Conservation (phyloP, 139 green algal genomes). For the Spirogloea muscicola region DNA sequence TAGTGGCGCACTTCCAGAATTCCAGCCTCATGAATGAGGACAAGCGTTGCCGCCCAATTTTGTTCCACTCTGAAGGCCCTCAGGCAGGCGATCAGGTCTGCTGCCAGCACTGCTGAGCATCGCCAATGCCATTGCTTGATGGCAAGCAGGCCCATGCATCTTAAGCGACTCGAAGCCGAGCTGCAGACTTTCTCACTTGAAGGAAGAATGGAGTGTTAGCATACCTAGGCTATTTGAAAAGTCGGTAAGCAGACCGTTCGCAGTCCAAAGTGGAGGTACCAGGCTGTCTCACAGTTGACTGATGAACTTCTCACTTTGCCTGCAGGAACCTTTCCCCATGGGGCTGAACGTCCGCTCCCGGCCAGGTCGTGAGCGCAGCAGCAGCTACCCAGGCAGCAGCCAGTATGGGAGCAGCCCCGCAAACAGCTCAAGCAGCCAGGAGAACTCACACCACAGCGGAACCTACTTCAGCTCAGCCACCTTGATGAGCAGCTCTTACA, state of each 20-base stretch:
- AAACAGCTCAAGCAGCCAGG: conserved; percentile 16
- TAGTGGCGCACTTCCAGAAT: conserved; percentile 96
- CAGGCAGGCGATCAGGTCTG: conserved; percentile 51
- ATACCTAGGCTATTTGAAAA: background rate
- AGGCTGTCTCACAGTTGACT: background rate
- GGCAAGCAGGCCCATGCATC: background rate
- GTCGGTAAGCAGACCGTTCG: background rate
- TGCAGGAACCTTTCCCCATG: conserved; percentile 33
- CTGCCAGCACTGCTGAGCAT: background rate
- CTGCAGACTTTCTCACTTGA: background rate
- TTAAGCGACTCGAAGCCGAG: background rate
- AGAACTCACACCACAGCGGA: conserved; percentile 10
- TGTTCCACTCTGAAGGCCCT: conserved; percentile 70
- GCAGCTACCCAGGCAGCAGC: background rate
- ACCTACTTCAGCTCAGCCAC: background rate
- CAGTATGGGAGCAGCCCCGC: conserved; percentile 19
- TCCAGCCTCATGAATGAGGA: conserved; percentile 95
- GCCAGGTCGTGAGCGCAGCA: conserved; percentile 1
- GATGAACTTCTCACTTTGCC: background rate
- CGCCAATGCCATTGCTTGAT: background rate
- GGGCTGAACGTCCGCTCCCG: conserved; percentile 26
- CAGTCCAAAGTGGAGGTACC: background rate
- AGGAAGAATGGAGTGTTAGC: background rate
- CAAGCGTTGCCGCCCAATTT: conserved; percentile 92
- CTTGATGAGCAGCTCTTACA: too few relatives aligned